Evolutionary conservation across 164 flowering plant species (phyloP).

Genomic region (Magnolia changhungtana): DNA sequence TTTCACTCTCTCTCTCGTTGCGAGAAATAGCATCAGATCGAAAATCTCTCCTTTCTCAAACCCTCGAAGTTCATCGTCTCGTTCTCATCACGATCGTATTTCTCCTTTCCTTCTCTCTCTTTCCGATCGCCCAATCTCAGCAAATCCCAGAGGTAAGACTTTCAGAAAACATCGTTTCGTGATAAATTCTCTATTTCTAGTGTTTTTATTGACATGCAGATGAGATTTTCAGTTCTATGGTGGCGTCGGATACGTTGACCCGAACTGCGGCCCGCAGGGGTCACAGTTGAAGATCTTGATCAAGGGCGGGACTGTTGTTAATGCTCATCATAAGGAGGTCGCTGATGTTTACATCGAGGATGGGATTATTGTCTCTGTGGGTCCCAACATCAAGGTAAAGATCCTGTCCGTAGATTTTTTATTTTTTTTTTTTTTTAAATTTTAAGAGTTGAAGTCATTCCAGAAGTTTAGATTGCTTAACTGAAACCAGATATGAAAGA

Average conservation of each 20-base stretch:
- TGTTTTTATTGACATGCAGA: background rate
- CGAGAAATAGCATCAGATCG: background rate
- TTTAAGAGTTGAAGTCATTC: background rate
- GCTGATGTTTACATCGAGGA: constrained; percentile 96
- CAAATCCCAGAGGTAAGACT: constrained; percentile 15
- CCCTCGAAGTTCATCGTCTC: background rate
- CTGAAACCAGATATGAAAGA: background rate
- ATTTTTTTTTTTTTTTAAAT: too few species aligned
- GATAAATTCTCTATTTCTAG: background rate
- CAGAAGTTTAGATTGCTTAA: background rate
- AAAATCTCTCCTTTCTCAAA: background rate
- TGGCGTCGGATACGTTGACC: constrained; percentile 42
- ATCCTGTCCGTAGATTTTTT: background rate
- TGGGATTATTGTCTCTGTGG: constrained; percentile 71
- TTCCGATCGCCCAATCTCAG: constrained; percentile 13
- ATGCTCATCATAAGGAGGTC: constrained; percentile 76
- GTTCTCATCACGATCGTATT: constrained; percentile 2
- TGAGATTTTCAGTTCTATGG: constrained; percentile 50
- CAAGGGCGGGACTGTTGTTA: constrained; percentile 92
- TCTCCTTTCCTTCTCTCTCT: background rate
- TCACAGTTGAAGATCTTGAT: constrained; percentile 64
- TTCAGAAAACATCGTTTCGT: background rate
- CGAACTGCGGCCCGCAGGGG: constrained; percentile 35
- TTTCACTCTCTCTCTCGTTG: background rate
- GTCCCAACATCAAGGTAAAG: constrained; percentile 64